Evolutionary conservation across 805 yeast species (phyloP).

Genomic region (Wickerhamiella nectarea): DNA sequence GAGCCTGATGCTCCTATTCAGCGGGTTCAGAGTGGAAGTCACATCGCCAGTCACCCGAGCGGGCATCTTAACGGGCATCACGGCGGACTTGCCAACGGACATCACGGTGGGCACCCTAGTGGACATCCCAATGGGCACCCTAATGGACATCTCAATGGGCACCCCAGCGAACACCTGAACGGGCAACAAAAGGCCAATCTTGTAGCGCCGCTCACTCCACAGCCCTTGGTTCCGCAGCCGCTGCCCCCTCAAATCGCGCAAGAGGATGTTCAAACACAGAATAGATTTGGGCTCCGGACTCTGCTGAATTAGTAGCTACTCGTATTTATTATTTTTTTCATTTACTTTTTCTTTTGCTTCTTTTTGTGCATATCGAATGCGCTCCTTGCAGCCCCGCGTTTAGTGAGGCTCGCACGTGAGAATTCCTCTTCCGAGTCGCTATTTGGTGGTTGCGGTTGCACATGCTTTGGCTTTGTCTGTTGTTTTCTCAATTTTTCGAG

Average conservation of each 20-base stretch:
- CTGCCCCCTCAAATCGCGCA: neutral
- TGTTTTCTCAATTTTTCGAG: slow-evolving; percentile 4
- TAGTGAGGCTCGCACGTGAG: neutral
- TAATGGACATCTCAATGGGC: neutral
- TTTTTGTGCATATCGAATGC: slow-evolving; percentile 6
- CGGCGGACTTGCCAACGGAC: neutral
- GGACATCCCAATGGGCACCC: neutral
- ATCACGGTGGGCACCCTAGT: neutral
- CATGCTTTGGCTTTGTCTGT: neutral
- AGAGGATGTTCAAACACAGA: neutral
- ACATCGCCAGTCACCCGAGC: neutral
- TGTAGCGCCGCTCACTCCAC: neutral
- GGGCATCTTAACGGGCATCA: neutral
- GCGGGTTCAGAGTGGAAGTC: too few relatives aligned
- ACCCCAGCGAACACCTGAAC: neutral
- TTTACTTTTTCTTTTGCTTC: neutral
- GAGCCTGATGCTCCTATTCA: too few relatives aligned
- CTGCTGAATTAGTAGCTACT: neutral
- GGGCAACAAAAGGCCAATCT: neutral
- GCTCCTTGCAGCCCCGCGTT: neutral
- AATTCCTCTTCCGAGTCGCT: slow-evolving; percentile 5
- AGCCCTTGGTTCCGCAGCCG: neutral
- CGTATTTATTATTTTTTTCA: neutral
- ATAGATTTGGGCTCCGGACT: slow-evolving; percentile 2
- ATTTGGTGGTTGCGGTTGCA: neutral